Base-by-base conservation (phyloP, 2,329 filamentous ascomycete species). In the Penicillium verrucosum region DNA sequence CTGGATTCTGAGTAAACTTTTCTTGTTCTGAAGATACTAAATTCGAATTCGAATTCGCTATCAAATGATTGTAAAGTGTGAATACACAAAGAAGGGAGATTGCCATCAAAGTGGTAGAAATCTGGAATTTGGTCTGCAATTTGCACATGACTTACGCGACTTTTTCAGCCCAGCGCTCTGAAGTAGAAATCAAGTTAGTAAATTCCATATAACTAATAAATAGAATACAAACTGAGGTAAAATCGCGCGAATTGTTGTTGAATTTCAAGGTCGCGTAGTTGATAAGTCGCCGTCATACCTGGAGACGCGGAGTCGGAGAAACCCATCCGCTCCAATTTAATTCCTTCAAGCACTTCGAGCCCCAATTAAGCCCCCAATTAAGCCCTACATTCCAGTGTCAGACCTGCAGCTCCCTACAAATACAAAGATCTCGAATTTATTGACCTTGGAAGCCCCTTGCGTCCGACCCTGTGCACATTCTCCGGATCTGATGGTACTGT, bases 401-500 rank as follows among this genome's bases (percentile, higher is more conserved):
- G 46, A 49, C 51, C 27, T 49, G 36, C 51, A 51, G 29, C 29
- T 51, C 43, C 41, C 46, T 55, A 14, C 11, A 41, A 48, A 38
- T 38, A 29, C 18, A 18, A 12, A 44, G 23, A 54, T 44, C 49
- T 60, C 38, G 30, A 55, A 51, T 54, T 56, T 40, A 50, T 38
- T 32, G 42, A 47, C 34, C 32, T 37, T 36, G 14, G 11, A 25
- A 46, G 18, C 54, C 66, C 70, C 68, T 72, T 70, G 66, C 70
- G 51, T 65, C 58, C 57, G 57, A 58, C 57, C 63, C 59, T 61
- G 60, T 57, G 57, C 58, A 60, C 64, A 66, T 65, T 65, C 63
- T 64, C 59, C 60, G 64, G 62, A 66, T 66, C 64, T 63, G 50
- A 73, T 73, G 70, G 70, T 73, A 72, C 53, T 63, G 61, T 64